phyloP scores from a whole-genome alignment of 2,329 filamentous ascomycete genomes.

The Trichoderma sp. region DNA sequence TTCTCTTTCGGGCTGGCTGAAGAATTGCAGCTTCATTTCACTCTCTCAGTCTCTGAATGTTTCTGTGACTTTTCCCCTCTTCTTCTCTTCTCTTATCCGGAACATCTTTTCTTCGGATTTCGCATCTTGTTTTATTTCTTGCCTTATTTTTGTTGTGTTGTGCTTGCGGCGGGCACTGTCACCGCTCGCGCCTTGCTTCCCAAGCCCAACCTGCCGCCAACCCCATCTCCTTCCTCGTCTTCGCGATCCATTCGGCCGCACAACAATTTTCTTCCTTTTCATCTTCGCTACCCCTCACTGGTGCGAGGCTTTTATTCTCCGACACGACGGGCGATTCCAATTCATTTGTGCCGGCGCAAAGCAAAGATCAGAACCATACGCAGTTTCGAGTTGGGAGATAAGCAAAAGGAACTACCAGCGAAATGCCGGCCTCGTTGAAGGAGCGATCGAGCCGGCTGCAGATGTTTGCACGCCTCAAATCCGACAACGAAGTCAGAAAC shows the following conservation, averaged over 20 bases:
- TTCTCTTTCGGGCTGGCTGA: not conserved
- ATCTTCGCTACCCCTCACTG: not conserved
- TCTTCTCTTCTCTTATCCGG: not conserved
- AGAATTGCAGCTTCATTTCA: not conserved
- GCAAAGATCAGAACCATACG: not conserved
- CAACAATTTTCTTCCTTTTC: not conserved
- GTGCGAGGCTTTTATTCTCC: not conserved
- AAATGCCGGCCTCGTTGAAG: slow-evolving; percentile 33
- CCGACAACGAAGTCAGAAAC: slow-evolving; percentile 24
- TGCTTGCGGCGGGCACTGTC: not conserved
- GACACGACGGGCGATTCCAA: not conserved
- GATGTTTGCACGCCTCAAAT: slow-evolving; percentile 32
- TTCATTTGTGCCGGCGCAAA: not conserved
- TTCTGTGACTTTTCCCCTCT: not conserved
- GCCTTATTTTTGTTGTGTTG: not conserved
- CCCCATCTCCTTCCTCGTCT: slow-evolving; percentile 8
- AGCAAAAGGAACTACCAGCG: not conserved
- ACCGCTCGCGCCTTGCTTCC: slow-evolving; percentile 7
- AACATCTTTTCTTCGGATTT: not conserved
- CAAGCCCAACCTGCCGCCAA: not conserved
- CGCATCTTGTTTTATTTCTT: not conserved
- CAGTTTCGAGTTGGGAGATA: not conserved
- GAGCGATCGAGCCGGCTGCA: slow-evolving; percentile 32
- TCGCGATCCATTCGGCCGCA: not conserved
- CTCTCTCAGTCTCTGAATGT: not conserved